phyloP scores from a whole-genome alignment of 1,284 basidiomycete species.

The Trichosporon coremiiforme region DNA sequence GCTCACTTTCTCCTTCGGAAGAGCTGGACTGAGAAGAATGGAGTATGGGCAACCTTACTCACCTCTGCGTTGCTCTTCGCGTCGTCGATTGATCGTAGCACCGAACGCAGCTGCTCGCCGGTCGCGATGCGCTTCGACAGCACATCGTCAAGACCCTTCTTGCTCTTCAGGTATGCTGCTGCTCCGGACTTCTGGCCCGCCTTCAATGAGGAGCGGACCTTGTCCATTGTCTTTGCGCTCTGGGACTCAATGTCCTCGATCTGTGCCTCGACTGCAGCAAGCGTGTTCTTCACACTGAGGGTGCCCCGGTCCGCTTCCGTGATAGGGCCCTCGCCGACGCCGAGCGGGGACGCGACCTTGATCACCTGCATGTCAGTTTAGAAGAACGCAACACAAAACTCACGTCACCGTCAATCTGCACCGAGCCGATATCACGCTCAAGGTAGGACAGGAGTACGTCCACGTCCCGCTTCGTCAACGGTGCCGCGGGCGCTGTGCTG shows the following conservation, averaged over 20 bases:
- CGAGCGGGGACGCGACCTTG: constrained; percentile 66
- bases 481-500: background rate
- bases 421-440: constrained; percentile 68
- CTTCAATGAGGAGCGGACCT: constrained; percentile 67
- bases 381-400: constrained; percentile 36
- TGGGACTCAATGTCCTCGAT: constrained; percentile 58
- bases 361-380: constrained; percentile 62
- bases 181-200: constrained; percentile 73
- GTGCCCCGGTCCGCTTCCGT: constrained; percentile 54
- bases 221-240: constrained; percentile 71
- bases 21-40: no score
- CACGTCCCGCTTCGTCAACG: constrained; percentile 57
- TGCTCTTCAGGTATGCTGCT: constrained; percentile 71
- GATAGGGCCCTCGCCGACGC: constrained; percentile 46
- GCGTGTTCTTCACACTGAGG: constrained; percentile 44
- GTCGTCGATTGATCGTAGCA: constrained; percentile 79
- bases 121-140: constrained; percentile 73
- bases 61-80: constrained; percentile 87
- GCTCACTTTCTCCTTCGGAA: background rate
- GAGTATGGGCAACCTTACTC: constrained; percentile 28
- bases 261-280: constrained; percentile 54
- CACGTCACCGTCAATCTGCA: constrained; percentile 70
- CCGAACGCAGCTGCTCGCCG: constrained; percentile 71
- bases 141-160: constrained; percentile 77
- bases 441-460: constrained; percentile 74